Evolutionary conservation across 495 filamentous ascomycete genomes (phyloP).

Genomic region (Neurospora pannonica): DNA sequence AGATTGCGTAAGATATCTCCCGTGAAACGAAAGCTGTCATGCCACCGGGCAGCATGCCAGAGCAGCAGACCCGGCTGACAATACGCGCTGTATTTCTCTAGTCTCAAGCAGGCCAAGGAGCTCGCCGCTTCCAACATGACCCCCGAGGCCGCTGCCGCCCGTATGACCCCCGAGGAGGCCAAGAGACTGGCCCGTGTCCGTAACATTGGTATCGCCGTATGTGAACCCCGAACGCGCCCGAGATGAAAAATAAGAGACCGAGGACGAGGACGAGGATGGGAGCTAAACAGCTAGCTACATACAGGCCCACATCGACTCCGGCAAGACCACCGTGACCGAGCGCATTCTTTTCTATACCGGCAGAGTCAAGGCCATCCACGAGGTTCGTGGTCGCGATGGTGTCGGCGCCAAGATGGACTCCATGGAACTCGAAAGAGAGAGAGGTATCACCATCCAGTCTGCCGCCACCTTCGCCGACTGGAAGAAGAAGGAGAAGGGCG

Average conservation of each 20-base stretch:
- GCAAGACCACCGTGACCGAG: conserved; percentile 95
- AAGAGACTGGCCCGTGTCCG: conserved; percentile 68
- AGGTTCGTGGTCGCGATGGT: conserved; percentile 89
- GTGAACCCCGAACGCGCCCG: conserved; percentile 10
- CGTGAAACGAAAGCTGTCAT: conserved; percentile 1
- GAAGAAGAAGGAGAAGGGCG: conserved; percentile 66
- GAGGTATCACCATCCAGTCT: conserved; percentile 98
- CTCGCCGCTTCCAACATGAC: conserved; percentile 33
- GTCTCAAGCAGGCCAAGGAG: conserved; percentile 36
- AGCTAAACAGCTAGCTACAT: conserved; percentile 13
- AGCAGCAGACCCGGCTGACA: not conserved
- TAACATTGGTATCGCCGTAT: conserved; percentile 97
- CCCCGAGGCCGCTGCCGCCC: conserved; percentile 33
- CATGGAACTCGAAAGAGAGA: conserved; percentile 96
- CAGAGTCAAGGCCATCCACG: conserved; percentile 92
- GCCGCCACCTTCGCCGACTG: conserved; percentile 98
- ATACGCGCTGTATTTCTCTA: conserved; percentile 4
- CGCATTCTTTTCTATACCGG: conserved; percentile 98
- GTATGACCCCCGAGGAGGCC: conserved; percentile 69
- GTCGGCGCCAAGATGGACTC: conserved; percentile 99
- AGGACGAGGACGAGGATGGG: conserved; percentile 1
- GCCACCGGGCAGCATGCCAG: not conserved
- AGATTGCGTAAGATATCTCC: conserved; percentile 24
- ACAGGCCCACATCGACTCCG: conserved; percentile 96
- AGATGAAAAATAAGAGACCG: not conserved